Evolutionary conservation across 2,329 filamentous ascomycete genomes (phyloP), one percentile per base, ranked within the genome.

Genomic region (Aspergillus tanneri): DNA sequence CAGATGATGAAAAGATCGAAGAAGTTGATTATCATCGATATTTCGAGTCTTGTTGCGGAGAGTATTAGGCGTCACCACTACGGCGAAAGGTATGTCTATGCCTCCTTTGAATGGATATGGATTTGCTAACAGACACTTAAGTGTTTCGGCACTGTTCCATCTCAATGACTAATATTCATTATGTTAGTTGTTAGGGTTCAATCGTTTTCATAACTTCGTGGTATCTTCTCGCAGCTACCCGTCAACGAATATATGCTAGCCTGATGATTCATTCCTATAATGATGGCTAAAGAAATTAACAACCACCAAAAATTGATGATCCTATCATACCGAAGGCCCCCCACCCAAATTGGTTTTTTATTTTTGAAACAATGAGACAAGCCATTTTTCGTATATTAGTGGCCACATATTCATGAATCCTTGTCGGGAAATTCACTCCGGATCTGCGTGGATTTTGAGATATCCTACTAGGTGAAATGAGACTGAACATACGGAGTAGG

Each of bases 41-140:
- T 99, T 12, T 95, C 91, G 21, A 88, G 86, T 65, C 77, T 99
- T 43, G 77, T 99, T 32, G 83, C 90, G 4, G 93, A 99, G 72
- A 90, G 91, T 42, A 97, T 99, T 60, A 83, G 93, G 61, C 84
- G 93, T 62, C 97, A 97, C 68, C 92, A 99, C 70, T 93, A 97
- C 65, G 93, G 93, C 70, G 92, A 96, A 69, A 74, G 71, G 72
- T 72, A 75, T 86, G 86, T 55, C 87, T 89, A 63, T 82, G 79
- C 53, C 77, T 59, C 53, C 54, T 19, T 28, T 27, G 44, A 21
- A 16, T n/a, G 10, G 12, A 35, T 9, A 19, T 42, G 24, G 43
- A 39, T 18, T 55, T 49, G 54, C 60, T 62, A 58, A 59, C 53
- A 11, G 40, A 42, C 30, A 46, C 46, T 60, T 59, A 56, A 76